phyloP scores from a whole-genome alignment of 768 basidiomycete genomes.

The Pleurotus citrinopileatus region DNA sequence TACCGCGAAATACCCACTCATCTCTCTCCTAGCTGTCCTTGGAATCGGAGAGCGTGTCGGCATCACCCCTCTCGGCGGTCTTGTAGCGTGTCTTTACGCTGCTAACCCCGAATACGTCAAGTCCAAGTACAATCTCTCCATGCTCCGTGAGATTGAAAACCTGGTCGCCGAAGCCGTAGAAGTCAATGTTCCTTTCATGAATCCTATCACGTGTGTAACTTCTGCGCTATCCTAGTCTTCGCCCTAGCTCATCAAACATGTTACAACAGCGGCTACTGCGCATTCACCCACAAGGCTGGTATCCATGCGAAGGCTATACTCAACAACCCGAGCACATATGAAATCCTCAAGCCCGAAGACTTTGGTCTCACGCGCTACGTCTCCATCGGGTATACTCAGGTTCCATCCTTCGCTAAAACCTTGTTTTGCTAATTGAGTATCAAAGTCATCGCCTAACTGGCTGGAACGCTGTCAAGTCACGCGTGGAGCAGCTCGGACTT shows the following conservation, averaged over 20 bases:
- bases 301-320: constrained; percentile 99
- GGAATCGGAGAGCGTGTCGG: constrained; percentile 99
- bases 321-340: constrained; percentile 98
- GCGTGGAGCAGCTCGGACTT: constrained; percentile 95
- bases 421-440: background rate
- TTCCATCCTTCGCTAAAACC: background rate
- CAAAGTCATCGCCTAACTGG: constrained; percentile 88
- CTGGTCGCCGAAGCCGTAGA: constrained; percentile 98
- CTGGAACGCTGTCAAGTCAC: constrained; percentile 99
- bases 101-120: constrained; percentile 99
- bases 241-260: constrained; percentile 8
- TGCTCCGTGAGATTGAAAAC: constrained; percentile 99
- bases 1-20: constrained; percentile 9
- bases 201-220: constrained; percentile 76
- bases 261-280: constrained; percentile 84
- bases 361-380: constrained; percentile 98
- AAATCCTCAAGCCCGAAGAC: constrained; percentile 98
- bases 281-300: constrained; percentile 99
- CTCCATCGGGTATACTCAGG: constrained; percentile 75
- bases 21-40: constrained; percentile 64
- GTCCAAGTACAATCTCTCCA: constrained; percentile 95
- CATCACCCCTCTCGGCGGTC: constrained; percentile 96
- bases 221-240: constrained; percentile 2
- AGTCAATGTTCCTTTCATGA: constrained; percentile 96
- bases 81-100: constrained; percentile 94